Evolutionary conservation across 352 stramenopile genomes (phyloP).

Genomic region (Phytophthora sp.): DNA sequence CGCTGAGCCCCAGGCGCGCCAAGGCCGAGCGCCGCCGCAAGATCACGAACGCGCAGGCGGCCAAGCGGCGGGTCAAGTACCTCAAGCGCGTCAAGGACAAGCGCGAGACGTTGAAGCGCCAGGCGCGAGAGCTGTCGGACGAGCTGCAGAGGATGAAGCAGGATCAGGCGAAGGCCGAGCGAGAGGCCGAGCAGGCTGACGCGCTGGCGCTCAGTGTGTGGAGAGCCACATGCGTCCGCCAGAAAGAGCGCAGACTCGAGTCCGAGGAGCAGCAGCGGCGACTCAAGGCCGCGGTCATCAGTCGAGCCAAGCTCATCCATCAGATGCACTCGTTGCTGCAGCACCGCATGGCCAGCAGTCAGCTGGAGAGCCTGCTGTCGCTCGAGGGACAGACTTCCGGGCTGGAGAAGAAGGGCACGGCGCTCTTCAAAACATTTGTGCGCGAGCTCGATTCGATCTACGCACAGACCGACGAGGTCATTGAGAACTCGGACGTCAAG

Average conservation of each 20-base stretch:
- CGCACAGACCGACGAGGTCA: conserved; percentile 31
- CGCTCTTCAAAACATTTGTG: conserved; percentile 38
- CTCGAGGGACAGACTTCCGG: conserved; percentile 4
- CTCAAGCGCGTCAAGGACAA: conserved; percentile 34
- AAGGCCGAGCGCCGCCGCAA: conserved; percentile 23
- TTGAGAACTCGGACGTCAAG: conserved; percentile 18
- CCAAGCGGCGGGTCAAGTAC: conserved; percentile 31
- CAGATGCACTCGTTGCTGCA: conserved; percentile 32
- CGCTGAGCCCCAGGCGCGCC: not conserved
- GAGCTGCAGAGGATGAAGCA: conserved; percentile 9
- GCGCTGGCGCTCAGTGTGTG: conserved; percentile 17
- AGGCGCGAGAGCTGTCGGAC: conserved; percentile 4
- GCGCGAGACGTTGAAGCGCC: conserved; percentile 14
- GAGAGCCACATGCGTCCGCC: conserved; percentile 21
- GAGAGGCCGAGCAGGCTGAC: conserved; percentile 22
- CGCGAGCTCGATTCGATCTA: conserved; percentile 33
- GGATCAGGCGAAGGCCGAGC: conserved; percentile 11
- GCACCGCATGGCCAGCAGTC: conserved; percentile 14
- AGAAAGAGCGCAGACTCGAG: conserved; percentile 31
- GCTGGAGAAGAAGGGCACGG: conserved; percentile 21
- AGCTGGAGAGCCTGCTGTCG: conserved; percentile 15
- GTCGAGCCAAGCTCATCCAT: conserved; percentile 27
- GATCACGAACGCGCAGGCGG: conserved; percentile 31
- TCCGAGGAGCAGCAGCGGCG: conserved; percentile 26
- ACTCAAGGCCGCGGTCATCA: conserved; percentile 27